phyloP scores from a whole-genome alignment of 1,284 basidiomycete species.

The Cryptococcus sp. region DNA sequence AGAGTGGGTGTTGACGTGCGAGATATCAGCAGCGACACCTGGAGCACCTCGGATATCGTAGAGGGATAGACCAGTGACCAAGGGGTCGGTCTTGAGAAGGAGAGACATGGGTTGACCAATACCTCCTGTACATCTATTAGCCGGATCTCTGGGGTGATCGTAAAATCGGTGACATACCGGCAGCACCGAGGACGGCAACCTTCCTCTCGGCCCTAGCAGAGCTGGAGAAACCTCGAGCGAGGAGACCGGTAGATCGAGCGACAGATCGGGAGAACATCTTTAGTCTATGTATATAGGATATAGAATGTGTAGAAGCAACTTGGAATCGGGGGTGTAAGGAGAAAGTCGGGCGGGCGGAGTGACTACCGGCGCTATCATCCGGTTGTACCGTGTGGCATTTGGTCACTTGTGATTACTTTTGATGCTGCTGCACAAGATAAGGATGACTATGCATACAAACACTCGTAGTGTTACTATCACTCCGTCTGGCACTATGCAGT shows the following conservation, averaged over 20 bases:
- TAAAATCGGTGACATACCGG: conserved; percentile 13
- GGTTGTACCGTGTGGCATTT: too few species aligned
- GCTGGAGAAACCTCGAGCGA: conserved; percentile 44
- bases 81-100: conserved; percentile 78
- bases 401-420: too few species aligned
- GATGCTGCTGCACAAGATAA: too few species aligned
- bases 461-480: conserved; percentile 2
- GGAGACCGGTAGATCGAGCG: conserved; percentile 24
- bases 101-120: conserved; percentile 87
- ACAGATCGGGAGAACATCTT: conserved; percentile 37
- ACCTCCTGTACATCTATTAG: conserved; percentile 50
- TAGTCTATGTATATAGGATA: neutral
- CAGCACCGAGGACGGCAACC: conserved; percentile 49
- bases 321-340: too few species aligned
- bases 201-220: conserved; percentile 43
- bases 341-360: too few species aligned
- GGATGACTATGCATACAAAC: conserved; percentile 17
- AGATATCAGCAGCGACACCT: conserved; percentile 91
- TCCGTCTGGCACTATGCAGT: neutral
- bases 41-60: conserved; percentile 97
- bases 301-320: neutral
- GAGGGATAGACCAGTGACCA: conserved; percentile 77
- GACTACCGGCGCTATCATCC: too few species aligned
- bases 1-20: conserved; percentile 65
- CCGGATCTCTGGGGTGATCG: neutral